Evolutionary conservation across 73 alveolate genomes (phyloP), one percentile per base, ranked within the genome.

Genomic region (Urostyla sp.): DNA sequence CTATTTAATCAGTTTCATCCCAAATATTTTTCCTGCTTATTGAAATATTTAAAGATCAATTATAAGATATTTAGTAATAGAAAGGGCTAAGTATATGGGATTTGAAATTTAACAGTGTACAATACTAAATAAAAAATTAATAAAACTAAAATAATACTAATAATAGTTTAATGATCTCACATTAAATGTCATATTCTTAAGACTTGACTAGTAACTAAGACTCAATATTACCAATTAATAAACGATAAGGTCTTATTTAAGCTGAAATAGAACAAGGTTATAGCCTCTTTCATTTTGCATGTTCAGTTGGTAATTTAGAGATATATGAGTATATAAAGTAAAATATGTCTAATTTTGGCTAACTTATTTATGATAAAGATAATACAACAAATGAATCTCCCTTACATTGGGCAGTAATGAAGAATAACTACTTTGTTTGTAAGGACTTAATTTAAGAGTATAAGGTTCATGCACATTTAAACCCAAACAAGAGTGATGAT

Each of bases 321-420:
- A 75, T 75, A 1, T 53, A 57, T 36, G 69, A 75, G 20, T 75
- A 26, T 28, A 40, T 75, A 18, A 18, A 36, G 20, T 3, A 15
- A 16, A 16, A 34, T 8, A 30, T 74, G 11, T 23, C 50, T 24
- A 50, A 63, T 43, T 48, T 63, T 5, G 60, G 54, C 18, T 38
- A 18, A 8, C 57, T 37, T n/a, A 15, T 75, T 53, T 54, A 44
- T 34, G 87, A 75, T n/a, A 21, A 54, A 18, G 69, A 40, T 7
- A 75, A 75, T 40, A 63, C 66, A 20, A 57, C 87, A 23, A 57
- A 57, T 11, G 87, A 75, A 38, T 40, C 79, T 16, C 87, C 87
- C 4, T 55, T 75, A 0, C 87, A 75, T 60, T 75, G 87, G 87
- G 87, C 87, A 20, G 83, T 69, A 7, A 31, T 69, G 32, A 69